A percentile compares a stretch with the other conserved stretches of the same genome.
These are phyloP conservation scores for Choiromyces venosus DNA, from an alignment of 495 filamentous ascomycete species.

Conservation along the genomic window DNA sequence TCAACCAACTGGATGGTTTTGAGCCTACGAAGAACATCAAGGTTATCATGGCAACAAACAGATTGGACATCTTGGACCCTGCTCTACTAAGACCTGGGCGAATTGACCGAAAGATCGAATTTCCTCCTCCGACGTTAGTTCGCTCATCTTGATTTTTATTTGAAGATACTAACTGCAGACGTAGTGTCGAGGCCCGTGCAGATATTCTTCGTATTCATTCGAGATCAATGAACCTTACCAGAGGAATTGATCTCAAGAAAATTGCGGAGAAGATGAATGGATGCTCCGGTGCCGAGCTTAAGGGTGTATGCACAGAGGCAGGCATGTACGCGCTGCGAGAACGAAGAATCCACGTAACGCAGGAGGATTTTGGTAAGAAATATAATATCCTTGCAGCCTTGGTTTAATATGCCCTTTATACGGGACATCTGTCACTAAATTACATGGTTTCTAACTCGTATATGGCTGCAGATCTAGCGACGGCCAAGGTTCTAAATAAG, in stretches of 20 bases:
- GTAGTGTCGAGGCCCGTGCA: conserved; percentile 81
- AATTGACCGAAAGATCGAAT: conserved; percentile 99
- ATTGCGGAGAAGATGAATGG: conserved; percentile 99
- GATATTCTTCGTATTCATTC: conserved; percentile 97
- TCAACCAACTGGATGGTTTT: conserved; percentile 98
- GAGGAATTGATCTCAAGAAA: conserved; percentile 96
- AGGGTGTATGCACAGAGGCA: conserved; percentile 96
- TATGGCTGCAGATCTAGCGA: conserved; percentile 61
- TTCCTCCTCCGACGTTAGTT: conserved; percentile 81
- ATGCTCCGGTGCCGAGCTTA: conserved; percentile 88
- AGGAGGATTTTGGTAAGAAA: conserved; percentile 79
- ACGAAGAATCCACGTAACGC: conserved; percentile 92
- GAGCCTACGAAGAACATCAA: conserved; percentile 99
- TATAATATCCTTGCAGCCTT: not conserved
- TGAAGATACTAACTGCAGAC: conserved; percentile 12
- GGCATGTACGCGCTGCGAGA: conserved; percentile 97
- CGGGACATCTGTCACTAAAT: not conserved
- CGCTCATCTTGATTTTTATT: not conserved
- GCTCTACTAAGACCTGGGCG: conserved; percentile 88
- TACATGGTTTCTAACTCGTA: not conserved
- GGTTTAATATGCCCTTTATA: not conserved
- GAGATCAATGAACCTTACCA: conserved; percentile 94
- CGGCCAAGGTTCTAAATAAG: conserved; percentile 99
- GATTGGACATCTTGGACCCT: conserved; percentile 93
- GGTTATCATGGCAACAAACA: conserved; percentile 99